Base-by-base conservation (phyloP, 306 rosid genomes). In the Comarum palustre region DNA sequence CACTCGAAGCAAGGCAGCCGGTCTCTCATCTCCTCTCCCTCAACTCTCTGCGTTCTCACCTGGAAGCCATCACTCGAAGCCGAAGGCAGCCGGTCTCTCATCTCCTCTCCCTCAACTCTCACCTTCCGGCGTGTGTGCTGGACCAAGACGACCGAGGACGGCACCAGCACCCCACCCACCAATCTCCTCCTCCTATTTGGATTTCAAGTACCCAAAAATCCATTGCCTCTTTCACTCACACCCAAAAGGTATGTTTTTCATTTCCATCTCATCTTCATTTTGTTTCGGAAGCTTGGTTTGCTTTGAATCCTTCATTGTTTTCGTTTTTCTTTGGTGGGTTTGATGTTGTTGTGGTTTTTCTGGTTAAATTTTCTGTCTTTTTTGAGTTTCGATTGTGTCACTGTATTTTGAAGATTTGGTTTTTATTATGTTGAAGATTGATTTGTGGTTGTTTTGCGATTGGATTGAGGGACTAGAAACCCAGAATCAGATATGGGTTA, bases 301-400 rank as follows among this genome's bases (percentile, higher is more conserved):
- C 19, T 43, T 25, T 71, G 46, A 41, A 36, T 39, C 75, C 16
- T 24, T 32, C 48, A 22, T 70, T 10, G 48, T 71, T 51, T 41
- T 70, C 16, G 16, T 71, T 55, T 24, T 62, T 72, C 17, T 58
- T 42, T 42, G 75, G 55, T 42, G 75, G 27, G 75, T 58, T 8
- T n/a, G 57, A 58, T 72, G 54, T 43, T 39, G 20, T 31, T 46
- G 15, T 17, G 32, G 27, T 58, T 25, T 9, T 77, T 13, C 32
- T 50, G 7, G 6, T 16, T 24, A 47, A 58, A 64, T 66, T 71
- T 29, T 17, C 24, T 47, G 14, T 11, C 38, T 72, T 57, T 13
- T 72, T n/a, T 27, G n/a, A 58, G 68, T 72, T 75, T 66, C 68
- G 46, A 45, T 29, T 71, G 32, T 31, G 55, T 31, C 59, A 41